Percentiles rank a stretch among this genome's conserved stretches.
phyloP scores from a whole-genome alignment of 2,329 filamentous ascomycete genomes.

The Ophiosphaerella korrae region DNA sequence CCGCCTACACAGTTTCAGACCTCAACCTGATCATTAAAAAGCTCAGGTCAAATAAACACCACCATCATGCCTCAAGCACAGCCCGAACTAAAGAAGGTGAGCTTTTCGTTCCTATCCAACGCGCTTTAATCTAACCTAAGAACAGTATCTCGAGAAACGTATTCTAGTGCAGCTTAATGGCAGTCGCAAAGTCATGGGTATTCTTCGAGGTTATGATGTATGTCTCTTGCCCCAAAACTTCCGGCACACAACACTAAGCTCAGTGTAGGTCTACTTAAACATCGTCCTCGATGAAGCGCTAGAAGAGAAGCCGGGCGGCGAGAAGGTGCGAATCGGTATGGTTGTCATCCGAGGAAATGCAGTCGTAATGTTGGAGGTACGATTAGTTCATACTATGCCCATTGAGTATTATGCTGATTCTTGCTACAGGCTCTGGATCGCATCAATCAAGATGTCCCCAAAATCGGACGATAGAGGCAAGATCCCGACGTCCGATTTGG shows the following conservation, averaged over 20 bases:
- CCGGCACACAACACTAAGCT: slow-evolving; percentile 1
- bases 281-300: slow-evolving; percentile 96
- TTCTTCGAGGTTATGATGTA: slow-evolving; percentile 96
- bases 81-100: slow-evolving; percentile 97
- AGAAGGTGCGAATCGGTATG: slow-evolving; percentile 91
- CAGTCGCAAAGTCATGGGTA: slow-evolving; percentile 93
- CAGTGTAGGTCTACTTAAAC: slow-evolving; percentile 86
- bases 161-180: slow-evolving; percentile 98
- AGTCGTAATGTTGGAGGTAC: slow-evolving; percentile 91
- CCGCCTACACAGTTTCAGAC: slow-evolving; percentile 3
- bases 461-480: slow-evolving; percentile 34
- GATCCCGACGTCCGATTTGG: not conserved
- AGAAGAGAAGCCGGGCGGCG: slow-evolving; percentile 89
- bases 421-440: slow-evolving; percentile 39
- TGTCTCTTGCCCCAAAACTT: slow-evolving; percentile 32
- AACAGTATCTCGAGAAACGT: slow-evolving; percentile 97
- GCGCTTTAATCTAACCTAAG: slow-evolving; percentile 23
- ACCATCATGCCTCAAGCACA: slow-evolving; percentile 94
- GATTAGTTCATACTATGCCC: not conserved
- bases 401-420: slow-evolving; percentile 12
- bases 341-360: slow-evolving; percentile 98
- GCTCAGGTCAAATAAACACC: slow-evolving; percentile 2
- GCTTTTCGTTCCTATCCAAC: not conserved
- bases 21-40: not conserved
- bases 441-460: slow-evolving; percentile 42